Conservation (phyloP, 768 basidiomycete genomes). For the Tricholoma hemisulphureum region DNA sequence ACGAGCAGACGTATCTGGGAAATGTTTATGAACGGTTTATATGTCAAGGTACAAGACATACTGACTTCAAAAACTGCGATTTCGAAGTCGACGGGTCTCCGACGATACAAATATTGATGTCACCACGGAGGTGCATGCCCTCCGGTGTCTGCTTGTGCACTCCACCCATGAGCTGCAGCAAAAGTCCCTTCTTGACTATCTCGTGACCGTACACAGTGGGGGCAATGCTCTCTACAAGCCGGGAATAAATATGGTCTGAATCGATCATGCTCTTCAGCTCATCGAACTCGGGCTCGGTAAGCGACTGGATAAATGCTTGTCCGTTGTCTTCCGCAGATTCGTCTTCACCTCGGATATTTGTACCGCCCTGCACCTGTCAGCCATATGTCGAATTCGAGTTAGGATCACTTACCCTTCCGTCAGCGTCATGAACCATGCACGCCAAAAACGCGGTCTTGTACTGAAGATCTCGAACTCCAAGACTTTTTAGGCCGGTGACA, state of each 20-base stretch:
- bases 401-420: constrained; percentile 67
- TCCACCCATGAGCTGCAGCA: constrained; percentile 96
- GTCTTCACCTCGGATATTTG: constrained; percentile 88
- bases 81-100: constrained; percentile 98
- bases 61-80: constrained; percentile 96
- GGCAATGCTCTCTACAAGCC: constrained; percentile 91
- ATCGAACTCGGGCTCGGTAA: constrained; percentile 93
- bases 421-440: constrained; percentile 94
- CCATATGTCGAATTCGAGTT: neutral
- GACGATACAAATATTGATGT: constrained; percentile 97
- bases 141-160: constrained; percentile 96
- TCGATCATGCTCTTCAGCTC: constrained; percentile 94
- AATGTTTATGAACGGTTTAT: neutral
- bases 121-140: constrained; percentile 97
- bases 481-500: constrained; percentile 89
- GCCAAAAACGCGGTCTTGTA: constrained; percentile 99
- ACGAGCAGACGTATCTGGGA: constrained; percentile 90
- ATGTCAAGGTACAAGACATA: constrained; percentile 8
- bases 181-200: constrained; percentile 95
- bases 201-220: constrained; percentile 99
- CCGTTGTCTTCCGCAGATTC: constrained; percentile 75
- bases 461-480: constrained; percentile 93
- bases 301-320: constrained; percentile 81
- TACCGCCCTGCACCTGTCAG: constrained; percentile 55
- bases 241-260: constrained; percentile 90